Percentiles rank a stretch among this genome's conserved stretches.
phyloP scores from a whole-genome alignment of 2,329 filamentous ascomycete genomes.

The Colletotrichum agaves region DNA sequence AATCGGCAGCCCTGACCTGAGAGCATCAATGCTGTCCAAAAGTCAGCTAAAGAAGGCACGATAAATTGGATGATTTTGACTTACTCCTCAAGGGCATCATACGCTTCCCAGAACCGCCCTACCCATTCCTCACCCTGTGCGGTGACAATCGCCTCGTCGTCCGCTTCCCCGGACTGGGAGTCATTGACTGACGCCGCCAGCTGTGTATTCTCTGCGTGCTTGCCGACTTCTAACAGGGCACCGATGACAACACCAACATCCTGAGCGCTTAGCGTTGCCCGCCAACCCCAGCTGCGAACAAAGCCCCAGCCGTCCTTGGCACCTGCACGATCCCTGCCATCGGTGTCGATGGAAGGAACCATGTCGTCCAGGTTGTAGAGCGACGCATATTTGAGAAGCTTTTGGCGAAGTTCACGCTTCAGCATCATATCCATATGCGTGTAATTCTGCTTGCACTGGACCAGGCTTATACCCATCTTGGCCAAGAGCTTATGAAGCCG shows the following conservation, averaged over 20 bases:
- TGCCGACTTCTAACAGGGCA: slow-evolving; percentile 92
- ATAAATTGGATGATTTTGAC: slow-evolving; percentile 43
- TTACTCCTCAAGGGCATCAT: slow-evolving; percentile 77
- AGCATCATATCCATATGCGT: slow-evolving; percentile 99
- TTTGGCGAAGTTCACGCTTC: slow-evolving; percentile 85
- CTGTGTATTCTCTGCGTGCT: slow-evolving; percentile 54
- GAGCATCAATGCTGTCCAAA: slow-evolving; percentile 73
- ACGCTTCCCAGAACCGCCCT: slow-evolving; percentile 76
- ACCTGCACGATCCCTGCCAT: slow-evolving; percentile 74
- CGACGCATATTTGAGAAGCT: slow-evolving; percentile 90
- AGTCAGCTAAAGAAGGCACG: slow-evolving; percentile 61
- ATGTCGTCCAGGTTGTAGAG: slow-evolving; percentile 95
- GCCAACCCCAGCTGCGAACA: slow-evolving; percentile 97
- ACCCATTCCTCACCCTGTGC: slow-evolving; percentile 73
- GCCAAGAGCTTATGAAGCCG: slow-evolving; percentile 92
- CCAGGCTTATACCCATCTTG: slow-evolving; percentile 96
- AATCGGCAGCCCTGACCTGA: slow-evolving; percentile 80
- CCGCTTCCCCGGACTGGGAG: slow-evolving; percentile 52
- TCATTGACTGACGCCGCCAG: slow-evolving; percentile 46
- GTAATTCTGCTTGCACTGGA: slow-evolving; percentile 94
- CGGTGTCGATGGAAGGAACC: slow-evolving; percentile 81
- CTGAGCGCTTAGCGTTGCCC: slow-evolving; percentile 90
- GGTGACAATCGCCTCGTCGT: slow-evolving; percentile 54
- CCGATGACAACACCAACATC: slow-evolving; percentile 95
- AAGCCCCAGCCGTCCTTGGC: slow-evolving; percentile 96